Conservation (phyloP, 768 basidiomycete genomes). For the Kwoniella sp. region DNA sequence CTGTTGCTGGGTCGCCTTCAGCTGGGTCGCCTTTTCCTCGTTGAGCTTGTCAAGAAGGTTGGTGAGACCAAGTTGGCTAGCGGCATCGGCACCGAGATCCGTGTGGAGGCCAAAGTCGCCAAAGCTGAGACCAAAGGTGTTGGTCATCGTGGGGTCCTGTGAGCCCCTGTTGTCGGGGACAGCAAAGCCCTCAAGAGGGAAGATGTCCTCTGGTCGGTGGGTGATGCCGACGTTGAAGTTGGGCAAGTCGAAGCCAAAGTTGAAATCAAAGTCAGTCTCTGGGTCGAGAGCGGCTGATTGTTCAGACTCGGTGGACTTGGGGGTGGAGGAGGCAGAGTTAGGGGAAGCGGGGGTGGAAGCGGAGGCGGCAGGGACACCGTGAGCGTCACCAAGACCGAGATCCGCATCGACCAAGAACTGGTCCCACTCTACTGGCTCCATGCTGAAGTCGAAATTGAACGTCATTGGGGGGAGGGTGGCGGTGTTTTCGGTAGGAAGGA, state of each 20-base stretch:
- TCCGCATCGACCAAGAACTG: constrained; percentile 34
- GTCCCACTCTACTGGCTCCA: constrained; percentile 34
- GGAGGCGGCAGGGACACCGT: background rate
- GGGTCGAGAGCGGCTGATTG: constrained; percentile 39
- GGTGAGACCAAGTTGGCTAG: constrained; percentile 32
- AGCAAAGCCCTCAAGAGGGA: constrained; percentile 5
- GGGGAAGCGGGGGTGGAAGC: constrained; percentile 10
- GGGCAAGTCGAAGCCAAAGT: constrained; percentile 26
- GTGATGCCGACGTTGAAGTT: constrained; percentile 24
- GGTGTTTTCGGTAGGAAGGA: constrained; percentile 14
- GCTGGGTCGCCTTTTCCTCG: background rate
- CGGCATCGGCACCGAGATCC: constrained; percentile 33
- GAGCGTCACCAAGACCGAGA: constrained; percentile 15
- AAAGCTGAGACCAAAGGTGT: constrained; percentile 38
- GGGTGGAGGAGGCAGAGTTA: constrained; percentile 26
- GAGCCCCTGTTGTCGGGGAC: constrained; percentile 21
- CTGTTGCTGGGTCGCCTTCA: background rate
- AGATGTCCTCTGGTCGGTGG: constrained; percentile 23
- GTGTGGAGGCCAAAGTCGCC: constrained; percentile 34
- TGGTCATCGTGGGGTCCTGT: constrained; percentile 37
- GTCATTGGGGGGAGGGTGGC: constrained; percentile 26
- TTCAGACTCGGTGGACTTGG: constrained; percentile 44
- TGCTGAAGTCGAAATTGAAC: constrained; percentile 32
- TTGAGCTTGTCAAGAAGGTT: constrained; percentile 24
- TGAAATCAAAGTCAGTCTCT: constrained; percentile 33